Evolutionary conservation across 2,329 filamentous ascomycete species (phyloP).

Genomic region (Diaporthe ampelina): DNA sequence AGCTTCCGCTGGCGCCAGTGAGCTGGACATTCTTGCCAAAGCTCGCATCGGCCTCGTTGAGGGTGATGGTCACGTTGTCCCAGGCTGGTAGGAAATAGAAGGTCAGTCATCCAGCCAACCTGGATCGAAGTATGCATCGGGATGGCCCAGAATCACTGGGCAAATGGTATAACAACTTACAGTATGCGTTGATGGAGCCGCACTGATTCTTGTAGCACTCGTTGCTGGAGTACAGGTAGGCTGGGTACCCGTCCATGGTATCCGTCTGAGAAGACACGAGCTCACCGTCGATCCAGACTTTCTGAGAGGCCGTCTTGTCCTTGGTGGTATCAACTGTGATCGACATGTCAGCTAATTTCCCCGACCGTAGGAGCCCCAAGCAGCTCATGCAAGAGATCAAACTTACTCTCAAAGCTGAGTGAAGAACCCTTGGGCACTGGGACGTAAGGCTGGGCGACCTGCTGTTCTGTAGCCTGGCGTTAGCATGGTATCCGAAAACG

Average conservation of each 20-base stretch:
- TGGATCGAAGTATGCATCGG: not conserved
- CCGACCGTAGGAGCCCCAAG: too few species aligned
- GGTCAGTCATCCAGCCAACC: not conserved
- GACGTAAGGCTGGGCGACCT: constrained; percentile 13
- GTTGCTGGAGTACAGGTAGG: constrained; percentile 8
- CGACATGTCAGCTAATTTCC: not conserved
- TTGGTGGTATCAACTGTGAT: not conserved
- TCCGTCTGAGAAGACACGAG: constrained; percentile 17
- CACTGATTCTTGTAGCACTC: constrained; percentile 27
- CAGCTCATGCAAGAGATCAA: not conserved
- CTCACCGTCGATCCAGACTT: constrained; percentile 16
- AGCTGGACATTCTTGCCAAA: constrained; percentile 8
- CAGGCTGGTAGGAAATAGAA: not conserved
- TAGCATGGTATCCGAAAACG: not conserved
- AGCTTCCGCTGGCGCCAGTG: constrained; percentile 5
- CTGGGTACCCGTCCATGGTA: not conserved
- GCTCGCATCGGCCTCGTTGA: constrained; percentile 8
- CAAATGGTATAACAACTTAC: not conserved
- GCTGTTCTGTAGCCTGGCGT: not conserved
- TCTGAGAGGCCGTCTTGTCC: constrained; percentile 15
- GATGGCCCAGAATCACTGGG: too few species aligned
- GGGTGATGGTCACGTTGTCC: constrained; percentile 15
- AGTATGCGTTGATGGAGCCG: constrained; percentile 14
- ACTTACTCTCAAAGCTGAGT: constrained; percentile 15
- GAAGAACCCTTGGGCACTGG: not conserved